phyloP scores from a whole-genome alignment of 495 filamentous ascomycete genomes.

The Neurospora discreta region DNA sequence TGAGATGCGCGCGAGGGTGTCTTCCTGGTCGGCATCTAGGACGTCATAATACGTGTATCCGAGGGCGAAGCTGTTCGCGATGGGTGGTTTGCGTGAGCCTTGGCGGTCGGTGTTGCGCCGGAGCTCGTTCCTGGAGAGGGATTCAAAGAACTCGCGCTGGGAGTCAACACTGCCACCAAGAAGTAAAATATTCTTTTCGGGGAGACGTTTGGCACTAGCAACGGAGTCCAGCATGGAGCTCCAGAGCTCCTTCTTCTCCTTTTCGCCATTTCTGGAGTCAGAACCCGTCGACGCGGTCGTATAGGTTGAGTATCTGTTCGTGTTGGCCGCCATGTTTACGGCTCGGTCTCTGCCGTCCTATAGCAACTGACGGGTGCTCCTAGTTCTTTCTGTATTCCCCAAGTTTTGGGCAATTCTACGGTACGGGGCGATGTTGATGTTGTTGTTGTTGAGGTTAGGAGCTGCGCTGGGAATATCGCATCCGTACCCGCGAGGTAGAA shows the following conservation, averaged over 20 bases:
- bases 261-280: slow-evolving; percentile 50
- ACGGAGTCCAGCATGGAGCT: slow-evolving; percentile 84
- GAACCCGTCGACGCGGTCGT: slow-evolving; percentile 35
- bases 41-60: slow-evolving; percentile 96
- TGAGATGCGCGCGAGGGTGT: slow-evolving; percentile 84
- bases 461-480: slow-evolving; percentile 7
- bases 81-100: slow-evolving; percentile 57
- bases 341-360: slow-evolving; percentile 1
- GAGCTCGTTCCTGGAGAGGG: slow-evolving; percentile 54
- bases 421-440: slow-evolving; percentile 1
- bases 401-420: background rate
- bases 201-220: slow-evolving; percentile 79
- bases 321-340: slow-evolving; percentile 39
- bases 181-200: slow-evolving; percentile 84
- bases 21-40: slow-evolving; percentile 89
- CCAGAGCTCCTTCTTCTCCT: slow-evolving; percentile 85
- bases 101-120: slow-evolving; percentile 45
- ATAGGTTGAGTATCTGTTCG: slow-evolving; percentile 44
- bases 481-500: background rate
- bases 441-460: background rate
- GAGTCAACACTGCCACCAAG: slow-evolving; percentile 82
- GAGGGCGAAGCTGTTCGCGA: slow-evolving; percentile 87
- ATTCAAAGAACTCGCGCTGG: slow-evolving; percentile 83
- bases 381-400: background rate
- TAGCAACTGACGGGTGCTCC: background rate